phyloP scores from a whole-genome alignment of 2,329 filamentous ascomycete species.

The Pyrenochaeta sp. region DNA sequence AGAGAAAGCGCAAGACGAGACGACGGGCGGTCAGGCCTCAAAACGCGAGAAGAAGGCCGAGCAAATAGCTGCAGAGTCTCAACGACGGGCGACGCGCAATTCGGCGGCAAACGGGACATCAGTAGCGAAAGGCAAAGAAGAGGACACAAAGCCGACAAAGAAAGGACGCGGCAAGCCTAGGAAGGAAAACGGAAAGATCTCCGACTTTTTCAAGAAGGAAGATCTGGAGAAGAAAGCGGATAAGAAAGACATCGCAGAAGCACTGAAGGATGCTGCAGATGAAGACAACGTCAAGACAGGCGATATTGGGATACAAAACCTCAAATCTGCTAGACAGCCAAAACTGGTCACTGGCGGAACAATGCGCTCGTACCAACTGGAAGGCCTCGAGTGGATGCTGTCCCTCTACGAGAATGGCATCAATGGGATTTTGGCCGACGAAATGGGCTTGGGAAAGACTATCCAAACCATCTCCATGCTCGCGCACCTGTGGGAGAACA shows the following conservation, averaged over 20 bases:
- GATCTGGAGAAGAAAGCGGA: slow-evolving; percentile 62
- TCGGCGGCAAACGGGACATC: slow-evolving; percentile 26
- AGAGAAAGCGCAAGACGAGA: slow-evolving; percentile 55
- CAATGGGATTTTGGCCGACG: slow-evolving; percentile 89
- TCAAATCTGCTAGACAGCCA: slow-evolving; percentile 85
- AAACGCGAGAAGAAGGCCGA: slow-evolving; percentile 58
- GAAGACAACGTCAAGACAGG: slow-evolving; percentile 65
- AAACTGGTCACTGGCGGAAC: slow-evolving; percentile 83
- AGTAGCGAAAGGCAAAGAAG: slow-evolving; percentile 21
- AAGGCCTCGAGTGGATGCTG: slow-evolving; percentile 92
- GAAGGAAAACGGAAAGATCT: slow-evolving; percentile 57
- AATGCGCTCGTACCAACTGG: slow-evolving; percentile 93
- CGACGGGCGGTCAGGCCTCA: slow-evolving; percentile 53
- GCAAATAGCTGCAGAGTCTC: slow-evolving; percentile 53
- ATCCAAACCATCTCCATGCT: slow-evolving; percentile 89
- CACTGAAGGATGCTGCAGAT: slow-evolving; percentile 64
- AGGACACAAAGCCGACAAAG: slow-evolving; percentile 28
- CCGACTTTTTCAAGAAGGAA: slow-evolving; percentile 67
- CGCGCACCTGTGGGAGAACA: slow-evolving; percentile 85
- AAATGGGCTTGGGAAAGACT: slow-evolving; percentile 94
- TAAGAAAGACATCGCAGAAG: slow-evolving; percentile 63
- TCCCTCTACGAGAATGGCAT: slow-evolving; percentile 86
- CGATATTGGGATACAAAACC: slow-evolving; percentile 69
- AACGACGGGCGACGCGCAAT: slow-evolving; percentile 55
- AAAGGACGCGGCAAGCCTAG: slow-evolving; percentile 50